Evolutionary conservation across 2,329 filamentous ascomycete genomes (phyloP), one percentile per base, ranked within the genome.

Genomic region (Lachnellula hyalina): DNA sequence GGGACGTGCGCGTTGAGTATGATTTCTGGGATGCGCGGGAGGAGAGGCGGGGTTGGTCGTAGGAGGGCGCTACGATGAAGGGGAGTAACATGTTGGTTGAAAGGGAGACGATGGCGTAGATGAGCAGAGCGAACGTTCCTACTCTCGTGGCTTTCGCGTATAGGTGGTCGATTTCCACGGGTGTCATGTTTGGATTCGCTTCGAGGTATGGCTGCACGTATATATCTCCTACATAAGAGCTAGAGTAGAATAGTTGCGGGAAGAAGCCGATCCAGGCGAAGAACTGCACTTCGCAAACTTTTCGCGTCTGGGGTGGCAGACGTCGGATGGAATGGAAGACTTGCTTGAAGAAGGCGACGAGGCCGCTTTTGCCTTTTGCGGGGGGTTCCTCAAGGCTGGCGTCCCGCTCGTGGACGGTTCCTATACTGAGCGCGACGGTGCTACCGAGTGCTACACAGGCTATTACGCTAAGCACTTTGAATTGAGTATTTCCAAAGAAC

Each of bases 231-330:
- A 96, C 87, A 70, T 94, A 97, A 17, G 90, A 95, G 1, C 91
- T 96, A 5, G 90, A 90, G 75, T 97, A 97, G 74, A 96, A 96
- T 2, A 97, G 79, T 70, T 96, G 91, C 1, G 92, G 92, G 66
- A 96, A 97, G 83, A 93, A 96, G 51, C 90, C 93, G 54, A 96
- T 85, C 92, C 92, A 97, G 5, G 90, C 90, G 57, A 86, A 92
- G 63, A 93, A 84, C 68, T 94, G 89, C 0, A 92, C 87, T 61
- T 85, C 75, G 67, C 92, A 96, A 38, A 96, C 90, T 60, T 83
- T 86, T 59, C 81, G 81, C 61, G 94, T 90, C 71, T 96, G 91
- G 0, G 86, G 85, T 1, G 93, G 92, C 6, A 97, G 77, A 40
- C 85, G 81, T 64, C 80, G 83, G 60, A 96, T 87, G 0, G 91